Evolutionary conservation across 2,329 filamentous ascomycete species (phyloP).

Genomic region (Xylaria sp.): DNA sequence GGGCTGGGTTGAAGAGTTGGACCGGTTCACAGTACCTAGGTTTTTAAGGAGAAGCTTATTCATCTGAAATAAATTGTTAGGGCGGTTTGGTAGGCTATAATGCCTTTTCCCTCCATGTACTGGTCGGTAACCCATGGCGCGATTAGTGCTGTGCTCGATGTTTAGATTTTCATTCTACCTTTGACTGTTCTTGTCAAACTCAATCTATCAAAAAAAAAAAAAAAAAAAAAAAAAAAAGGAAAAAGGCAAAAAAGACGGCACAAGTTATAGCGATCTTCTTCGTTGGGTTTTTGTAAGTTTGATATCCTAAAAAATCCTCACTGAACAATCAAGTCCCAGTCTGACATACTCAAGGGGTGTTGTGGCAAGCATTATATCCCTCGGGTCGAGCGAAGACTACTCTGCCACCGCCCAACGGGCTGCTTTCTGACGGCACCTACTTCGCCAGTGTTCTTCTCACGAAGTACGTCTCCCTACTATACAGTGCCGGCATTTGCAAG

Average conservation of each 20-base stretch:
- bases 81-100: too few species aligned
- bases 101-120: slow-evolving; percentile 5
- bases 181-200: slow-evolving; percentile 27
- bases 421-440: slow-evolving; percentile 7
- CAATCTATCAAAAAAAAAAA: slow-evolving; percentile 25
- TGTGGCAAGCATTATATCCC: slow-evolving; percentile 18
- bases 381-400: slow-evolving; percentile 14
- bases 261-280: slow-evolving; percentile 32
- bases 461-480: slow-evolving; percentile 3
- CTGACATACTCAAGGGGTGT: slow-evolving; percentile 24
- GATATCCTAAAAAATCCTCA: background rate
- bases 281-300: slow-evolving; percentile 27
- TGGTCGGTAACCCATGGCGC: slow-evolving; percentile 17
- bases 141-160: slow-evolving; percentile 19
- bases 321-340: background rate
- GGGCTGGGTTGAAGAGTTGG: too few species aligned
- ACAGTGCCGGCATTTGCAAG: background rate
- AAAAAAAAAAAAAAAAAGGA: too few species aligned
- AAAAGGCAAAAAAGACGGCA: too few species aligned
- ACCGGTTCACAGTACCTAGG: too few species aligned
- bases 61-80: too few species aligned
- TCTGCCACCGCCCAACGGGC: slow-evolving; percentile 14
- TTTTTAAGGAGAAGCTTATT: too few species aligned
- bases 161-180: slow-evolving; percentile 34
- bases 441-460: slow-evolving; percentile 15